A percentile compares a stretch with the other conserved stretches of the same genome.
phyloP scores from a whole-genome alignment of 768 basidiomycete genomes.

The Amanita thiersii region DNA sequence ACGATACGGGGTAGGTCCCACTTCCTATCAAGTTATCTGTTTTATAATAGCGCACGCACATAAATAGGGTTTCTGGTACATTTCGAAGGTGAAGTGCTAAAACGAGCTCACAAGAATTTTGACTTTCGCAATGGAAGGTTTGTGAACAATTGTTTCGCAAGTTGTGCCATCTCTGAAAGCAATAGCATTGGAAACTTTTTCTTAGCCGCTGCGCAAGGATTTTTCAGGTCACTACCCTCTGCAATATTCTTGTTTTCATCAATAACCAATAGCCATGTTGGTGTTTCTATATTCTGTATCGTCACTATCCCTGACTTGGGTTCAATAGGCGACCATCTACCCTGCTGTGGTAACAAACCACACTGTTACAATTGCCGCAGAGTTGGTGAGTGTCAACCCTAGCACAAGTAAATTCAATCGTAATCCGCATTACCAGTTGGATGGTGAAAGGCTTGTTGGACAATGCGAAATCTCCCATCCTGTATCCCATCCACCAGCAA shows the following conservation, averaged over 20 bases:
- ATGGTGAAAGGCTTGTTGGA: conserved; percentile 73
- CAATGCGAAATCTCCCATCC: conserved; percentile 95
- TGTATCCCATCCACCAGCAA: conserved; percentile 26
- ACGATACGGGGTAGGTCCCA: conserved; percentile 64
- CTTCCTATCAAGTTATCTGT: background rate
- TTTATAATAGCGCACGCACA: background rate
- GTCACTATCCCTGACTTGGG: background rate
- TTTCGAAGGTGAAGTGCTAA: conserved; percentile 83
- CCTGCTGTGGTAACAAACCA: conserved; percentile 92
- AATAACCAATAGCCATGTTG: conserved; percentile 71
- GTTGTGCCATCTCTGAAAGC: background rate
- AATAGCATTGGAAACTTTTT: conserved; percentile 84
- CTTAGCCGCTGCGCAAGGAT: conserved; percentile 79
- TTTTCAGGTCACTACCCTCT: conserved; percentile 88
- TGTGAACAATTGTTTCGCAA: conserved; percentile 6
- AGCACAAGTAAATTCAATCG: background rate
- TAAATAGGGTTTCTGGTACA: conserved; percentile 80
- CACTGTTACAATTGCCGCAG: conserved; percentile 91
- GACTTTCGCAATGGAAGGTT: conserved; percentile 87
- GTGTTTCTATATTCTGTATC: background rate
- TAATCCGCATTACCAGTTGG: conserved; percentile 47
- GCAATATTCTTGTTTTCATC: conserved; percentile 93
- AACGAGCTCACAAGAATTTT: conserved; percentile 89
- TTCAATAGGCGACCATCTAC: conserved; percentile 60
- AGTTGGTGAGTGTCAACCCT: conserved; percentile 49